These are phyloP conservation scores for Fusarium penzigii DNA, from an alignment of 2,329 filamentous ascomycete genomes.

Conservation along the genomic window DNA sequence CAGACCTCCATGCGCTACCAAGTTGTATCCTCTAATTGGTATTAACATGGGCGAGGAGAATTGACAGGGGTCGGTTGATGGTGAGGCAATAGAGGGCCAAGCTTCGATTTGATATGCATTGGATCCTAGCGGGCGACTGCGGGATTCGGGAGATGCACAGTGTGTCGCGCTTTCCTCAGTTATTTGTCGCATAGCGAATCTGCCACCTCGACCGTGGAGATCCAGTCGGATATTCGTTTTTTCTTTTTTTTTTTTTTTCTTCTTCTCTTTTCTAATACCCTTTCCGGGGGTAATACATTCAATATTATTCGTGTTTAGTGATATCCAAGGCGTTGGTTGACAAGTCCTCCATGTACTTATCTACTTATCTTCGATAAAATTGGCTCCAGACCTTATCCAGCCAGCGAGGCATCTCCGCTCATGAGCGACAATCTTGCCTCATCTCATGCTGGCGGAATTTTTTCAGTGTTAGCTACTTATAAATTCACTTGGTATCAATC, in stretches of 20 bases:
- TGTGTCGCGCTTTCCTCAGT: constrained; percentile 1
- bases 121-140: constrained; percentile 15
- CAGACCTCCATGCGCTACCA: constrained; percentile 2
- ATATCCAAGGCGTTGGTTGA: no score
- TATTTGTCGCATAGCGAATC: neutral
- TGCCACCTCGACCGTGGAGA: constrained; percentile 3
- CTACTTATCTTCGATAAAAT: no score
- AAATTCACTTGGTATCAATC: constrained; percentile 1
- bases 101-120: constrained; percentile 20
- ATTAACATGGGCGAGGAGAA: constrained; percentile 14
- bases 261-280: no score
- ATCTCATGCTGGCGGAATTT: no score
- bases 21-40: constrained; percentile 12
- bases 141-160: constrained; percentile 27
- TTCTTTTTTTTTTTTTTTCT: no score
- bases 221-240: constrained; percentile 1
- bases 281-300: no score
- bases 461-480: neutral
- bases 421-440: no score
- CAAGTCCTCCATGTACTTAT: no score
- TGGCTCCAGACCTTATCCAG: no score
- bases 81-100: constrained; percentile 18
- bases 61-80: constrained; percentile 2
- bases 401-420: no score
- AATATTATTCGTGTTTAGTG: no score